Base-by-base conservation (phyloP, 2,329 filamentous ascomycete species). In the Neofusicoccum umdonicola region DNA sequence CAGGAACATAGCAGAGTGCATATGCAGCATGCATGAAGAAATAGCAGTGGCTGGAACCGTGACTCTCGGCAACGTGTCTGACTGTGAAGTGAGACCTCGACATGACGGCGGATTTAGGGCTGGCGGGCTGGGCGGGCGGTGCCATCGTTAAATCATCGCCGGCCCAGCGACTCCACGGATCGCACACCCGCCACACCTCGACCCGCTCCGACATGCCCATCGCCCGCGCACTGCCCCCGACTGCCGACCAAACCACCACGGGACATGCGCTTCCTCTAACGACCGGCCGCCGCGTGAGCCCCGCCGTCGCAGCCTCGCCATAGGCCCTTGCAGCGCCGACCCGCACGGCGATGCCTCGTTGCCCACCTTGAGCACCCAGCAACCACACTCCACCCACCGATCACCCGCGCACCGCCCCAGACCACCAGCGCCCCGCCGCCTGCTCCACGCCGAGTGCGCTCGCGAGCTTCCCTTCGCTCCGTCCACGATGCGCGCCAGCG, bases 291-390 rank as follows among this genome's bases (percentile, higher is more conserved):
- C 31, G 48, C 61, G 51, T 56, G 61, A 56, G 61, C 61, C 61
- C 48, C 41, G 56, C 61, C 50, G 44, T 45, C 27, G 39, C 54
- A 17, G 42, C 50, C 39, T 56, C 27, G 50, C 50, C 61, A 42
- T 63, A 63, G 61, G 61, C 61, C 61, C 50, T 63, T 63, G 61
- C 61, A 54, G 61, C 50, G 35, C 47, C 61, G 61, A 47, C 56
- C 56, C 50, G 48, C 61, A 63, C 50, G 61, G 61, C 61, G 50
- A 63, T 63, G 61, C 61, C 42, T 45, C 41, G 48, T 63, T 50
- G 51, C 61, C 61, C 61, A 54, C 41, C 61, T 37, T 63, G 41
- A 63, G 50, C 27, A 54, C 50, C 61, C 41, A 63, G 61, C 60
- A 62, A 52, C 60, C 22, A 22, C 22, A n/a, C 15, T 37, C 27